Evolutionary conservation across 1,284 basidiomycete species (phyloP).

Genomic region (Rhizoctonia solani): DNA sequence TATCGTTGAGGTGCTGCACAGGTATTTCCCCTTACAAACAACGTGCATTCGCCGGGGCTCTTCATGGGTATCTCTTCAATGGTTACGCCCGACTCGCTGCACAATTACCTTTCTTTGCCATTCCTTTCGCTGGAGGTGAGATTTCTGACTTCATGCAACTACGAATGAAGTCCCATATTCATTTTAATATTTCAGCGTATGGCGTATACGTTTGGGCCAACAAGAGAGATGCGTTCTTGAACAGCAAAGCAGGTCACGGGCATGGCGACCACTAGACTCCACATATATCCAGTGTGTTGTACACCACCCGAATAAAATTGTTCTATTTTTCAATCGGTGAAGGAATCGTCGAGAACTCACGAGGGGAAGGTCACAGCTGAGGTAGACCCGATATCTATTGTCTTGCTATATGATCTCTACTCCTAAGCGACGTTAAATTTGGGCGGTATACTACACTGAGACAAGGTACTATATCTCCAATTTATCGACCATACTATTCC

Average conservation of each 20-base stretch:
- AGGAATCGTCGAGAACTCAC: too few species aligned
- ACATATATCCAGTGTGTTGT: background rate
- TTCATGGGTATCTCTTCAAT: slow-evolving; percentile 83
- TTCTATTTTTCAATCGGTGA: background rate
- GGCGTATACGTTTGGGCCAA: slow-evolving; percentile 84
- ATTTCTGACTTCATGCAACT: slow-evolving; percentile 37
- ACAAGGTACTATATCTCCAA: background rate
- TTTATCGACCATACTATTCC: slow-evolving; percentile 5
- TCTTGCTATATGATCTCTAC: too few species aligned
- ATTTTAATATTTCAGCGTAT: slow-evolving; percentile 62
- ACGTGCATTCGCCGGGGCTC: slow-evolving; percentile 69
- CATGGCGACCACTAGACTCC: slow-evolving; percentile 2
- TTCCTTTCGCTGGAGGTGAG: slow-evolving; percentile 80
- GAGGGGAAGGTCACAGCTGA: too few species aligned
- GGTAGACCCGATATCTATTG: too few species aligned
- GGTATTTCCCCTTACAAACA: slow-evolving; percentile 83
- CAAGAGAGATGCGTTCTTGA: slow-evolving; percentile 67
- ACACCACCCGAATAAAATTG: background rate
- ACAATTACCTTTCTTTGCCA: slow-evolving; percentile 78
- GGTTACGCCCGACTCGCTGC: slow-evolving; percentile 77
- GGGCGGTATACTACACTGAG: background rate
- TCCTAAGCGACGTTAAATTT: too few species aligned
- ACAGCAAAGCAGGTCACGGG: slow-evolving; percentile 70
- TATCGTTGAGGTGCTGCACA: slow-evolving; percentile 44
- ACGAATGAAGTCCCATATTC: background rate